Base-by-base conservation (phyloP, 345 rosid genomes). In the Acer yangbiense region DNA sequence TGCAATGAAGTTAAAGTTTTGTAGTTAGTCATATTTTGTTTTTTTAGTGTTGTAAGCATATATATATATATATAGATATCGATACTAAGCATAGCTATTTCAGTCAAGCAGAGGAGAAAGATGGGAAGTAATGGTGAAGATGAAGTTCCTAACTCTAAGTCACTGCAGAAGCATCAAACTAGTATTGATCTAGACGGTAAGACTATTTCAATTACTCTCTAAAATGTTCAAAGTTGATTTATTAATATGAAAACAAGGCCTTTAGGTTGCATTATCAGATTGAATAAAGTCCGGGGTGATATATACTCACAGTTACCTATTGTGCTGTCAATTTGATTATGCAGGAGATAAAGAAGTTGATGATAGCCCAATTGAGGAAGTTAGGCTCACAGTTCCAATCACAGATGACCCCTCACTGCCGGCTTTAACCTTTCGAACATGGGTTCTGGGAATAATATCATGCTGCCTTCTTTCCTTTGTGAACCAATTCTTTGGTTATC, bases 111-210 rank as follows among this genome's bases (percentile, higher is more conserved):
- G 18, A 74, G 48, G 23, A 72, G 75, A 48, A 68, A 48, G 44
- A 74, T 74, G 77, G 69, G 18, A 27, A 63, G 46, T n/a, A 27
- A 17, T 64, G 69, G 7, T 27, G 62, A 74, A 64, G 69, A 63
- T 17, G 44, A 55, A 1, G 14, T 43, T 25, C 25, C 57, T 62
- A n/a, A 17, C 3, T 44, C 60, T 0, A 10, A 4, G 29, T 55
- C 75, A 32, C 50, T 18, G 9, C 64, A 57, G 50, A 71, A 72
- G 54, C 67, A 20, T 13, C 67, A 39, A 14, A 72, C 20, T 39
- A 32, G 63, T 54, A 21, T 58, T 20, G 20, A 46, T 29, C 48
- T 32, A 57, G n/a, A 57, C 4, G 65, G 74, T 54, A 55, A 55
- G 1, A 39, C 8, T 43, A 7, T 43, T 4, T 65, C 46, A 29